Conservation (phyloP, 257 asterid species). For the Nemophila menziesii region DNA sequence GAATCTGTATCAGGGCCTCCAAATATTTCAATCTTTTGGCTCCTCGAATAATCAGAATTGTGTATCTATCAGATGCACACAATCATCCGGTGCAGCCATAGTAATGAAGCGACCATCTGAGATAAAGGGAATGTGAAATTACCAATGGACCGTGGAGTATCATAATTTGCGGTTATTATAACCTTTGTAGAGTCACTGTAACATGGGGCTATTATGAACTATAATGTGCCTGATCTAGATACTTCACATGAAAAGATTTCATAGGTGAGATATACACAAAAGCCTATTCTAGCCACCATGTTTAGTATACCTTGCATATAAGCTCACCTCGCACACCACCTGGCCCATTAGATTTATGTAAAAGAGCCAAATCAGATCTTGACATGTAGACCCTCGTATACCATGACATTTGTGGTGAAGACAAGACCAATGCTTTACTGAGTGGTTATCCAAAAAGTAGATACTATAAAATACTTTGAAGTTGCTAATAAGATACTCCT, state of each 20-base stretch:
- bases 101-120: slow-evolving; percentile 75
- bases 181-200: slow-evolving; percentile 57
- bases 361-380: neutral
- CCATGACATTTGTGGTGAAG: slow-evolving; percentile 52
- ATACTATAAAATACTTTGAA: slow-evolving; percentile 87
- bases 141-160: slow-evolving; percentile 43
- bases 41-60: slow-evolving; percentile 25
- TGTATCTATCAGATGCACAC: slow-evolving; percentile 52
- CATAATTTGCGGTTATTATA: slow-evolving; percentile 70
- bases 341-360: slow-evolving; percentile 57
- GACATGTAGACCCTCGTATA: neutral
- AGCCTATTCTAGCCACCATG: neutral
- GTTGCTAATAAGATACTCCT: slow-evolving; percentile 74
- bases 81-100: slow-evolving; percentile 85
- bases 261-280: neutral
- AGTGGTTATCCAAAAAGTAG: slow-evolving; percentile 72
- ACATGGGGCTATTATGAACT: slow-evolving; percentile 2
- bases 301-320: slow-evolving; percentile 74
- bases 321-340: slow-evolving; percentile 93
- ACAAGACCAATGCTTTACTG: slow-evolving; percentile 90
- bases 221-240: slow-evolving; percentile 35
- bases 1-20: slow-evolving; percentile 75
- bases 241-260: slow-evolving; percentile 22
- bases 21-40: slow-evolving; percentile 68
- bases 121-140: slow-evolving; percentile 58